Evolutionary conservation across 2,329 filamentous ascomycete species (phyloP).

Genomic region (Fragosphaeria purpurea): DNA sequence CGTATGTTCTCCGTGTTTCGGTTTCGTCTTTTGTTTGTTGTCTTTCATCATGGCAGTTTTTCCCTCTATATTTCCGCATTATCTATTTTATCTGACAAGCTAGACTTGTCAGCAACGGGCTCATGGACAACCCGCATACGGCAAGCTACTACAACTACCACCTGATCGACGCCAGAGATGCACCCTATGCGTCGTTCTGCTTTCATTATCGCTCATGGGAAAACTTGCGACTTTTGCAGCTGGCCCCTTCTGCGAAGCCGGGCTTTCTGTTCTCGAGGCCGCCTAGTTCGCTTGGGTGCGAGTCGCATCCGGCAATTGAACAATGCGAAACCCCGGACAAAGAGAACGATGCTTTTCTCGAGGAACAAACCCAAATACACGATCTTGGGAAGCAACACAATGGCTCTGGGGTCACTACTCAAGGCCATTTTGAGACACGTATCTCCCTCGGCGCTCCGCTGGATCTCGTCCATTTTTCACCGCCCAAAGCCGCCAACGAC

Average conservation of each 20-base stretch:
- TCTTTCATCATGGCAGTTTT: neutral
- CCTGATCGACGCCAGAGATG: constrained; percentile 38
- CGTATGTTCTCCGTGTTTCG: constrained; percentile 26
- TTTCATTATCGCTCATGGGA: constrained; percentile 48
- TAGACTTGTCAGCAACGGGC: constrained; percentile 42
- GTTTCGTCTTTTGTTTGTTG: neutral
- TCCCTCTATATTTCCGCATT: no score
- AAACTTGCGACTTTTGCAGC: constrained; percentile 35
- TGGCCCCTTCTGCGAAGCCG: constrained; percentile 27
- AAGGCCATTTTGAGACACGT: no score
- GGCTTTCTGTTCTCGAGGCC: neutral
- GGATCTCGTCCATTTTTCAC: no score
- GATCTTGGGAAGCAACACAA: no score
- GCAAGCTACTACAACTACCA: constrained; percentile 42
- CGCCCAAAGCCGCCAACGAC: no score
- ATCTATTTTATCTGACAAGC: neutral
- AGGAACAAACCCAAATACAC: no score
- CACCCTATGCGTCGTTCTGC: constrained; percentile 42
- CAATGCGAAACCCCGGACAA: constrained; percentile 43
- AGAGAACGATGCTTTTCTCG: constrained; percentile 45
- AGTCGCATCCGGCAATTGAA: neutral
- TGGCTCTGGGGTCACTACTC: no score
- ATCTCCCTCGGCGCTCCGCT: no score
- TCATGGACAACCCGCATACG: constrained; percentile 41
- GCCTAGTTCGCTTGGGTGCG: neutral